Percentiles rank a stretch among this genome's conserved stretches.
Evolutionary conservation across 192 early-diverging fungal species (phyloP).

Genomic region (Geosiphon pyriformis): DNA sequence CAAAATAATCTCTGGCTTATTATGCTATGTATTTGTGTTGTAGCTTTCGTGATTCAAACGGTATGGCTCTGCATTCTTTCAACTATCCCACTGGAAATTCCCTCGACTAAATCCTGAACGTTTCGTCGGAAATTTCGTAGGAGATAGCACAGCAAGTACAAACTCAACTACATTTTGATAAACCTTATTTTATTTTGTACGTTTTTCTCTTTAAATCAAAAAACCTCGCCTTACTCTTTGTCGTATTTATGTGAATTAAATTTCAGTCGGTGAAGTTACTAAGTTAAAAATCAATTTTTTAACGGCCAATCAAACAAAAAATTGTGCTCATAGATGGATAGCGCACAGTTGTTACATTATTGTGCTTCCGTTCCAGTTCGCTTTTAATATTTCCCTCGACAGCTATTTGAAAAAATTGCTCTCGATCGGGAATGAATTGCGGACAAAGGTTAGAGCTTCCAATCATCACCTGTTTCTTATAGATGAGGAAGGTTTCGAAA

Average conservation of each 20-base stretch:
- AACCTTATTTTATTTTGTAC: constrained; percentile 62
- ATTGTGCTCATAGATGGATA: constrained; percentile 34
- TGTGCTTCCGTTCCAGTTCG: constrained; percentile 37
- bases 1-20: background rate
- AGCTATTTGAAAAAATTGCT: constrained; percentile 6
- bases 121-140: constrained; percentile 24
- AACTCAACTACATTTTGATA: constrained; percentile 44
- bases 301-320: constrained; percentile 28
- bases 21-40: constrained; percentile 14
- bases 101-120: too few relatives aligned
- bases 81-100: background rate
- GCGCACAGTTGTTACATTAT: constrained; percentile 37
- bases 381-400: background rate
- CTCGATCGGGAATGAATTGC: constrained; percentile 14
- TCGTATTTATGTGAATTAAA: constrained; percentile 6
- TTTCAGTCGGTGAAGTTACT: constrained; percentile 9
- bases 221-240: constrained; percentile 21
- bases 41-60: constrained; percentile 16
- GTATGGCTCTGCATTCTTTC: constrained; percentile 14
- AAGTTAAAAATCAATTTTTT: constrained; percentile 24
- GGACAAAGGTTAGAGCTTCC: background rate
- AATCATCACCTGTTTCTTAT: background rate
- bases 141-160: constrained; percentile 58
- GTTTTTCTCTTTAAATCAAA: constrained; percentile 29
- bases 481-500: background rate